Base-by-base conservation (phyloP, 805 yeast genomes). In the Candida parachauliodes region DNA sequence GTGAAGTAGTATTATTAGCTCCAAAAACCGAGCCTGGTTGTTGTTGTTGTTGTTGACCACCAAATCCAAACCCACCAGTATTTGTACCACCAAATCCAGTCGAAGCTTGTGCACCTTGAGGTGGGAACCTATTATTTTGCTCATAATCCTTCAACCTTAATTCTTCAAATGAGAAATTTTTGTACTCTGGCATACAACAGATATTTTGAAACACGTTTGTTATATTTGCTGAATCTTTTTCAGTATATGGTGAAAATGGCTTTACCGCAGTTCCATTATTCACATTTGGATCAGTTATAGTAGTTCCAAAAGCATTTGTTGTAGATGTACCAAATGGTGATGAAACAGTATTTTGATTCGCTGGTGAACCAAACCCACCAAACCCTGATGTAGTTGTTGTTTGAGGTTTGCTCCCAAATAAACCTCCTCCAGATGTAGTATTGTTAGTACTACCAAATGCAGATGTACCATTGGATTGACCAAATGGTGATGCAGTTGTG, bases 181-280 rank as follows among this genome's bases (percentile, higher is more conserved):
- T 74, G 56, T 91, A 93, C 59, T 88, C 95, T 4, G 95, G 95
- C 97, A 93, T 89, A 31, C 86, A 76, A 8, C 85, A 68, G 44
- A 93, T 83, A 49, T 79, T 79, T 59, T 91, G 87, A 62, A 70
- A 89, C 34, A 70, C 62, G 37, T 49, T 59, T 5, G 51, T 45
- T 5, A 76, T 74, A 22, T 78, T 74, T 2, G 55, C 44, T 9
- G 79, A 67, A 52, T 89, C 97, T 51, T 83, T 84, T 57, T 91
- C 97, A 24, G 72, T 68, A 46, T 60, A 71, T 7, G 88, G 74
- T 36, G 77, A 69, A 55, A 80, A 89, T 1, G 95, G 91, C 48
- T 73, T 78, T 7, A 71, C 61, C 0, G 81, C 76, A 4, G 96
- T 82, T 23, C 96, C 95, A 45, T 78, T 73, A 61, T 74, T 67